phyloP scores from a whole-genome alignment of 768 basidiomycete species.

The Leccinum longicurvipes region DNA sequence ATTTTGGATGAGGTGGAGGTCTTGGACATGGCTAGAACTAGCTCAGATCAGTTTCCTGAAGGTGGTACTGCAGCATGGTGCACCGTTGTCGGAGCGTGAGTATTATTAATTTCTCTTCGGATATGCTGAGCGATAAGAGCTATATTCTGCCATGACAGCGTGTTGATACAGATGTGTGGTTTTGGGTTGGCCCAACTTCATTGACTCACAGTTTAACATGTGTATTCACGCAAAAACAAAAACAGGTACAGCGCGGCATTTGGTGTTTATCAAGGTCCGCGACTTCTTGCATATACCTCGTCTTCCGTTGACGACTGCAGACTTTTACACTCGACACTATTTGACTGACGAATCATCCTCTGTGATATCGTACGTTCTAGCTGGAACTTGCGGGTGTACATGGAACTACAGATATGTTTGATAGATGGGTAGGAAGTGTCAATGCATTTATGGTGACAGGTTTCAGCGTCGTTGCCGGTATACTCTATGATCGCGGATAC shows the following conservation, averaged over 20 bases:
- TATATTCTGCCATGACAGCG: slow-evolving; percentile 13
- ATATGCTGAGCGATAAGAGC: not conserved
- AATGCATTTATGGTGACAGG: slow-evolving; percentile 40
- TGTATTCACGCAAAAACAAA: not conserved
- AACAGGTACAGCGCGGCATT: slow-evolving; percentile 33
- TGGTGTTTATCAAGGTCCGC: slow-evolving; percentile 41
- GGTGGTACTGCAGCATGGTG: slow-evolving; percentile 28
- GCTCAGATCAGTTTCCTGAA: slow-evolving; percentile 21
- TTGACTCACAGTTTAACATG: not conserved
- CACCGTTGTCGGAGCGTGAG: slow-evolving; percentile 19
- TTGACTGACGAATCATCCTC: slow-evolving; percentile 34
- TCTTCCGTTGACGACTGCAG: slow-evolving; percentile 16
- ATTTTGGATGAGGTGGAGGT: not conserved
- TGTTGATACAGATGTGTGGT: slow-evolving; percentile 31
- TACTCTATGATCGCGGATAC: slow-evolving; percentile 49
- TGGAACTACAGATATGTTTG: not conserved
- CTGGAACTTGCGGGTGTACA: not conserved
- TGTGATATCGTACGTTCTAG: slow-evolving; percentile 33
- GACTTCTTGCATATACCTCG: not conserved
- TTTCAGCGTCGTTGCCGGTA: slow-evolving; percentile 39
- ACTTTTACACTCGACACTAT: slow-evolving; percentile 37
- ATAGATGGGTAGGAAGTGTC: slow-evolving; percentile 45
- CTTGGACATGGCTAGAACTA: not conserved
- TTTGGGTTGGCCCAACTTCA: slow-evolving; percentile 26
- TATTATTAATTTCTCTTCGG: not conserved